Conservation (phyloP, 352 stramenopile species). For the Paralagenidium karlingii region DNA sequence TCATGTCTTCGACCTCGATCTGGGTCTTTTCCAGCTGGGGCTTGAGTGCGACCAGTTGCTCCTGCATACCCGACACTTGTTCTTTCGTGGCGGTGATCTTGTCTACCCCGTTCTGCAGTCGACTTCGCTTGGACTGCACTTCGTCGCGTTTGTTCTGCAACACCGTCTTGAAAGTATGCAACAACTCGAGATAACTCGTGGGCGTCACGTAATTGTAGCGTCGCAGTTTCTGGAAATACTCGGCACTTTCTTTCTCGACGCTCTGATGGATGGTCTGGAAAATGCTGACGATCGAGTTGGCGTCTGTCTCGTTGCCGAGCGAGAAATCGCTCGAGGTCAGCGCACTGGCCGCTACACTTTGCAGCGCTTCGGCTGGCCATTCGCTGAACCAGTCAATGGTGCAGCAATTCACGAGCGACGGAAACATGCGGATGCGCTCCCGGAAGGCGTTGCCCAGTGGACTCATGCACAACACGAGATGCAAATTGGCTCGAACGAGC, state of each 20-base stretch:
- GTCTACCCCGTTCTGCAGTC: slow-evolving; percentile 84
- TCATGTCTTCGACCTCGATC: slow-evolving; percentile 88
- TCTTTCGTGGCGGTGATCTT: slow-evolving; percentile 90
- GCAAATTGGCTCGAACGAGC: slow-evolving; percentile 87
- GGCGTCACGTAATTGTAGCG: slow-evolving; percentile 92
- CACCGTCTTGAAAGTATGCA: slow-evolving; percentile 88
- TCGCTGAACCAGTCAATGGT: slow-evolving; percentile 86
- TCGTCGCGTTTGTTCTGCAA: slow-evolving; percentile 83
- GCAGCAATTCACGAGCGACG: slow-evolving; percentile 81
- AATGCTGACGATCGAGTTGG: slow-evolving; percentile 45
- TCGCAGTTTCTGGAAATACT: slow-evolving; percentile 82
- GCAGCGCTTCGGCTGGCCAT: slow-evolving; percentile 71
- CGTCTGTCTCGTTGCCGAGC: slow-evolving; percentile 25
- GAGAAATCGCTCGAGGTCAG: slow-evolving; percentile 52
- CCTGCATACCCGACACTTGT: slow-evolving; percentile 86
- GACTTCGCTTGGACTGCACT: slow-evolving; percentile 72
- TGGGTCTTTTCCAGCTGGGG: slow-evolving; percentile 87
- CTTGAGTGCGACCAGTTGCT: slow-evolving; percentile 86
- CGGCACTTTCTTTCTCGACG: slow-evolving; percentile 61
- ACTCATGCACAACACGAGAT: slow-evolving; percentile 89
- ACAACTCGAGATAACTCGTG: slow-evolving; percentile 89
- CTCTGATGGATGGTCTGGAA: slow-evolving; percentile 86
- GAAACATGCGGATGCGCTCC: slow-evolving; percentile 87
- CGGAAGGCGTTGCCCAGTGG: slow-evolving; percentile 84
- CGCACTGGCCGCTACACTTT: slow-evolving; percentile 63